These are phyloP conservation scores for Canavalia gladiata DNA, from an alignment of 306 rosid species.

Conservation along the genomic window DNA sequence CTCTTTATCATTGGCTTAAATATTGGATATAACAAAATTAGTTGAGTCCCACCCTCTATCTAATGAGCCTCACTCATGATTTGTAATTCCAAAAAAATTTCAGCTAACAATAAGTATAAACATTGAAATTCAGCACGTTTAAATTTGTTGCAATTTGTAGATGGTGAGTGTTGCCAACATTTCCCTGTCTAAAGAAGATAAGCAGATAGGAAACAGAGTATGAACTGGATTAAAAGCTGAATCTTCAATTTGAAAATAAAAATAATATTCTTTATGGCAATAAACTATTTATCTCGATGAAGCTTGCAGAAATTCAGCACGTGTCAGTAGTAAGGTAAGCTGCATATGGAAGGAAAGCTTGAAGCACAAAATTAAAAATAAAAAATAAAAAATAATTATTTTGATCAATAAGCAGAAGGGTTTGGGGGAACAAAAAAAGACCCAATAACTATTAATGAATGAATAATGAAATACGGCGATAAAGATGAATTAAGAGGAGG, in stretches of 20 bases:
- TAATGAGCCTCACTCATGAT: too few relatives aligned
- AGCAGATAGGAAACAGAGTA: not conserved
- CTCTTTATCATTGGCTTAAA: too few relatives aligned
- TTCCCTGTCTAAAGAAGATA: not conserved
- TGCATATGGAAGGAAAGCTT: not conserved
- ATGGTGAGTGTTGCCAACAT: too few relatives aligned
- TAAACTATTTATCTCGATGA: not conserved
- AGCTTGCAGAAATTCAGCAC: not conserved
- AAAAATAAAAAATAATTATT: not conserved
- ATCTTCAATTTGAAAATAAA: not conserved
- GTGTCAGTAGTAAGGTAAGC: not conserved
- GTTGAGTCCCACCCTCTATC: too few relatives aligned
- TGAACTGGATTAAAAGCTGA: conserved; percentile 33
- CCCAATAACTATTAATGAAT: not conserved
- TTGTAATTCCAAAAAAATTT: too few relatives aligned
- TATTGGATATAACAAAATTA: too few relatives aligned
- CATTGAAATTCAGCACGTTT: too few relatives aligned
- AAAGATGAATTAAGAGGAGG: not conserved
- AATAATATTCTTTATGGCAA: not conserved
- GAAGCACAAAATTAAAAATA: not conserved
- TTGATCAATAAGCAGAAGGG: not conserved
- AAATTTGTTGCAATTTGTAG: too few relatives aligned
- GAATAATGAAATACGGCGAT: not conserved
- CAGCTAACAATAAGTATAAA: too few relatives aligned
- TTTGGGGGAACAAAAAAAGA: not conserved